Conservation (phyloP, 305 asterid genomes). For the Plantago rigida region DNA sequence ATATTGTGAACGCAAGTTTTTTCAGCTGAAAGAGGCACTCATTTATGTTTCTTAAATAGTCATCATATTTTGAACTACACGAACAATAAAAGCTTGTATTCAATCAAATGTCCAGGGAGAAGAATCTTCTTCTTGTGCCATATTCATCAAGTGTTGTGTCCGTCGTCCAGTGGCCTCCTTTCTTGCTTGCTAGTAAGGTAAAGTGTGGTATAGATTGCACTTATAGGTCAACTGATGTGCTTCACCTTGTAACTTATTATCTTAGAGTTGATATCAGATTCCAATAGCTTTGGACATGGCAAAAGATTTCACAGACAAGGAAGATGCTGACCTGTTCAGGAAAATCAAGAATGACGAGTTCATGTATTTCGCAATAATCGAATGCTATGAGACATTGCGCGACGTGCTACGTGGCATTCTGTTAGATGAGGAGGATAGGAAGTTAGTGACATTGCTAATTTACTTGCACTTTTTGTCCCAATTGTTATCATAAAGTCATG, state of each 20-base stretch:
- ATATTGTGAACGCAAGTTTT: not conserved
- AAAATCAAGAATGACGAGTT: conserved; percentile 74
- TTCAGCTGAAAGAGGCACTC: not conserved
- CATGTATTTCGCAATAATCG: conserved; percentile 78
- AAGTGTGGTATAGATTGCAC: conserved; percentile 18
- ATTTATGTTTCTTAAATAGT: not conserved
- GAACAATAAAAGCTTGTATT: conserved; percentile 22
- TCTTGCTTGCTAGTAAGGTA: conserved; percentile 98
- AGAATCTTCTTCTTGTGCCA: conserved; percentile 89
- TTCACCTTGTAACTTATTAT: conserved; percentile 29
- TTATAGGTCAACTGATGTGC: conserved; percentile 21
- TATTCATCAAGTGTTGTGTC: conserved; percentile 72
- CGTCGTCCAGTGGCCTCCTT: conserved; percentile 99
- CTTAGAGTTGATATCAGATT: conserved; percentile 49
- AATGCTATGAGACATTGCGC: conserved; percentile 74
- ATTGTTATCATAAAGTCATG: conserved; percentile 1
- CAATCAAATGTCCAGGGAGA: conserved; percentile 54
- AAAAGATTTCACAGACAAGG: conserved; percentile 72
- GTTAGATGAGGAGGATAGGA: conserved; percentile 48
- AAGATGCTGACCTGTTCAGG: conserved; percentile 78
- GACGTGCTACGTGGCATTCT: conserved; percentile 59
- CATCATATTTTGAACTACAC: conserved; percentile 6
- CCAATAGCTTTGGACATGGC: conserved; percentile 99
- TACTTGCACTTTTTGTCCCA: conserved; percentile 18
- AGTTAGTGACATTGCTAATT: conserved; percentile 42